Percentiles rank a stretch among this genome's conserved stretches.
phyloP scores from a whole-genome alignment of 2,329 filamentous ascomycete genomes.

The Pseudomassariella vexata region DNA sequence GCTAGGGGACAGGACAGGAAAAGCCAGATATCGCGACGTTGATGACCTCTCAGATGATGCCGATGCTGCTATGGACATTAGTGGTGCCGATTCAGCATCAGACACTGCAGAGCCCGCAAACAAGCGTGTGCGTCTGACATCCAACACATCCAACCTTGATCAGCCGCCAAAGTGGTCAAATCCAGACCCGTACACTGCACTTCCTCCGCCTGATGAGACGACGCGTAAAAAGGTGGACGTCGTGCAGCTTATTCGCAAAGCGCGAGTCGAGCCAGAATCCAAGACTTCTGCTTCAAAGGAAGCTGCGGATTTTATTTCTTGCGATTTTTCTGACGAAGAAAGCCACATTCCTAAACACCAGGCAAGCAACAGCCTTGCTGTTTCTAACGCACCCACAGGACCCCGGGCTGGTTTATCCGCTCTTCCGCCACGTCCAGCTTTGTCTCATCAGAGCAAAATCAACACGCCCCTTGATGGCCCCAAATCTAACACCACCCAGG shows the following conservation, averaged over 20 bases:
- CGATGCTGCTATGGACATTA: slow-evolving; percentile 61
- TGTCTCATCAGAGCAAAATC: not conserved
- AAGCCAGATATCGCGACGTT: slow-evolving; percentile 47
- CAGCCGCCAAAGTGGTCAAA: slow-evolving; percentile 82
- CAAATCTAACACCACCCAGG: not conserved
- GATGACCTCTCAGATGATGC: slow-evolving; percentile 58
- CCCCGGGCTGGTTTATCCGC: slow-evolving; percentile 16
- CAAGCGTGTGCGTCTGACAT: slow-evolving; percentile 34
- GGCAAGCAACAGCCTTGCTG: slow-evolving; percentile 13
- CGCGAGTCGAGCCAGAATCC: slow-evolving; percentile 57
- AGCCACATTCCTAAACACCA: slow-evolving; percentile 23
- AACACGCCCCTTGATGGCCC: not conserved
- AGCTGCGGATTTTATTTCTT: slow-evolving; percentile 84
- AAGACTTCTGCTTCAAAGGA: slow-evolving; percentile 48
- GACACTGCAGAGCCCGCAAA: slow-evolving; percentile 35
- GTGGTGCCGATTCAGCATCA: slow-evolving; percentile 38
- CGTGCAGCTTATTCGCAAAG: slow-evolving; percentile 86
- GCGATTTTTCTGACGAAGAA: slow-evolving; percentile 60
- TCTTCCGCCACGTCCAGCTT: slow-evolving; percentile 1
- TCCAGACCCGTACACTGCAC: slow-evolving; percentile 84
- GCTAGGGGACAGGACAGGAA: slow-evolving; percentile 37
- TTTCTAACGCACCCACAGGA: slow-evolving; percentile 28
- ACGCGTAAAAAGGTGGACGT: slow-evolving; percentile 77
- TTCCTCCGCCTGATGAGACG: slow-evolving; percentile 73
- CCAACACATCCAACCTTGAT: slow-evolving; percentile 28